Evolutionary conservation across 495 filamentous ascomycete species (phyloP).

Genomic region (Aspergillus diversus): DNA sequence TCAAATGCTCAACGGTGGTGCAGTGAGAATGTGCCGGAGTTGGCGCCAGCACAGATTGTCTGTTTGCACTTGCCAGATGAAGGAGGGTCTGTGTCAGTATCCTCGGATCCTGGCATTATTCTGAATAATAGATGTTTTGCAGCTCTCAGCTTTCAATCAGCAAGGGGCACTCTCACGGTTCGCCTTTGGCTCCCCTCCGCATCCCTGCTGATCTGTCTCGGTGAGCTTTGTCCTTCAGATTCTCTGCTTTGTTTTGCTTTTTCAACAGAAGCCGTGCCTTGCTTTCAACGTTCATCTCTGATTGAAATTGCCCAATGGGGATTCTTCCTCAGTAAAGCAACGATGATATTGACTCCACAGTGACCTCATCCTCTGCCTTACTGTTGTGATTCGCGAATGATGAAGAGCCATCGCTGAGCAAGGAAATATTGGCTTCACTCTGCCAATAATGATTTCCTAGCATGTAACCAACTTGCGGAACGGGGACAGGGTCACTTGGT

Average conservation of each 20-base stretch:
- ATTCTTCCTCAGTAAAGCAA: background rate
- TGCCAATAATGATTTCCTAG: too few relatives aligned
- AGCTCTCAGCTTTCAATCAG: background rate
- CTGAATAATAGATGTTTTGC: background rate
- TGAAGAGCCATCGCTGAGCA: too few relatives aligned
- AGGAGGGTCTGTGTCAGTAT: background rate
- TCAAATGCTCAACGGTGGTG: background rate
- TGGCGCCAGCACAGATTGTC: background rate
- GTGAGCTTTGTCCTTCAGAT: background rate
- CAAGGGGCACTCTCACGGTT: background rate
- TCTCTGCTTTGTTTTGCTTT: background rate
- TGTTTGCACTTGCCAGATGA: background rate
- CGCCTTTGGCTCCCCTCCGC: too few relatives aligned
- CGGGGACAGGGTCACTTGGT: background rate
- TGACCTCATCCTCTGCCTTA: background rate
- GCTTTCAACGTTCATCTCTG: conserved; percentile 1
- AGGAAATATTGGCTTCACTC: too few relatives aligned
- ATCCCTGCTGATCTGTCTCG: background rate
- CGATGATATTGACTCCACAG: background rate
- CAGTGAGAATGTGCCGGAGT: background rate
- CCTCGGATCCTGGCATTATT: background rate
- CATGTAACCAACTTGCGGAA: too few relatives aligned
- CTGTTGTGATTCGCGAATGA: too few relatives aligned
- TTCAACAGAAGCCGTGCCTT: background rate
- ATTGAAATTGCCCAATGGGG: background rate